These are phyloP conservation scores for Rhynchosporium graminicola DNA, from an alignment of 2,329 filamentous ascomycete genomes.

Conservation along the genomic window DNA sequence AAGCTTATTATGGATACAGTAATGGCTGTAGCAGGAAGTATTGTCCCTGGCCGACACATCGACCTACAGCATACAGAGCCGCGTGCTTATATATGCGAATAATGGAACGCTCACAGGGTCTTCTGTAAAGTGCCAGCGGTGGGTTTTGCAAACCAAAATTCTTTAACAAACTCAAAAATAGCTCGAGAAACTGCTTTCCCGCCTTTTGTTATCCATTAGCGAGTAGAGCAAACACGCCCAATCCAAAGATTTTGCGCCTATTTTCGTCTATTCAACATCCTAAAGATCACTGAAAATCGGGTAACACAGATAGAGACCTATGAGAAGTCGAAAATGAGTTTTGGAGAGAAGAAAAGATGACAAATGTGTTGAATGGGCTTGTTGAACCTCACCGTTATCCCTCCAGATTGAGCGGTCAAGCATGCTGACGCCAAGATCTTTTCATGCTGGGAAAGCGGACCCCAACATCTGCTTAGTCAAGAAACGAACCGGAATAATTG, in stretches of 20 bases:
- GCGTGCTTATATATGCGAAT: neutral
- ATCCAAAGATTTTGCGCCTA: neutral
- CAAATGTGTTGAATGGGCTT: neutral
- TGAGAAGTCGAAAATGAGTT: neutral
- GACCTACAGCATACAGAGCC: constrained; percentile 2
- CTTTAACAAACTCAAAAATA: neutral
- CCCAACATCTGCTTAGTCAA: constrained; percentile 11
- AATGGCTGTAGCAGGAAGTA: neutral
- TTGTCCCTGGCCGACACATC: neutral
- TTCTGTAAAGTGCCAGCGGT: constrained; percentile 1
- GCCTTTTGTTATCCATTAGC: constrained; percentile 8
- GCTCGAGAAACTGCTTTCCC: neutral
- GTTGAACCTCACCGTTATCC: constrained; percentile 1
- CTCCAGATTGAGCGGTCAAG: constrained; percentile 10
- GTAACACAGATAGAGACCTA: neutral
- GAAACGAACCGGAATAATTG: neutral
- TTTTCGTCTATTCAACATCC: neutral
- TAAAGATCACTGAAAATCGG: neutral
- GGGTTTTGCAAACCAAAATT: neutral
- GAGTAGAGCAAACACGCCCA: neutral
- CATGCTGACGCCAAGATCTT: constrained; percentile 9
- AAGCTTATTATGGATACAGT: neutral
- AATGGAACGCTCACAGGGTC: neutral
- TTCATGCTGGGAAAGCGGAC: constrained; percentile 1
- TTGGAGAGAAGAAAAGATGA: neutral